Percentiles rank a stretch among this genome's conserved stretches.
phyloP scores from a whole-genome alignment of 2,329 filamentous ascomycete species.

The Elsinoe batatas region DNA sequence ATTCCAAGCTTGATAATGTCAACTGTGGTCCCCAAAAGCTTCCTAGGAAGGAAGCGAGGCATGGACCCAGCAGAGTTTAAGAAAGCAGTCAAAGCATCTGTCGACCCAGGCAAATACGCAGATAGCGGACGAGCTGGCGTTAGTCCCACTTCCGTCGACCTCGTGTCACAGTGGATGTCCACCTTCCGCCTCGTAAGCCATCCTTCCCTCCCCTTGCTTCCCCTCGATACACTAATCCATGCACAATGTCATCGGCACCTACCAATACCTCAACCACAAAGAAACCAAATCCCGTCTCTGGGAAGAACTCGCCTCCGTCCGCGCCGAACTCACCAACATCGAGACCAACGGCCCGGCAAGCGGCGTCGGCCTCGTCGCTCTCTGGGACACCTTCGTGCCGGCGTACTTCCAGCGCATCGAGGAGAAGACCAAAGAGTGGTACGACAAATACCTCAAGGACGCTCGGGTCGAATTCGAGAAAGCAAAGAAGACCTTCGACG shows the following conservation, averaged over 20 bases:
- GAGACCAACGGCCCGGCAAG: background rate
- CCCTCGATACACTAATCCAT: background rate
- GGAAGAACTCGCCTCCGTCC: constrained; percentile 4
- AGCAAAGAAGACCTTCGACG: constrained; percentile 2
- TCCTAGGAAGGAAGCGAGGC: background rate
- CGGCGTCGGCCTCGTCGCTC: background rate
- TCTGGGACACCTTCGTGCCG: background rate
- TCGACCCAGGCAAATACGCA: background rate
- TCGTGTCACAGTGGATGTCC: constrained; percentile 1
- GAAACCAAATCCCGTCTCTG: constrained; percentile 3
- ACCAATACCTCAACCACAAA: constrained; percentile 7
- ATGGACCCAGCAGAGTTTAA: background rate
- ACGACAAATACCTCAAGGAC: background rate
- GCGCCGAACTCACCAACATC: background rate
- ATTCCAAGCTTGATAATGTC: background rate
- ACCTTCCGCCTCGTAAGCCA: background rate
- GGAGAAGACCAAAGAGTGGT: constrained; percentile 5
- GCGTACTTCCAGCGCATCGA: background rate
- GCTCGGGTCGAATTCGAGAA: background rate
- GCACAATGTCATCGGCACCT: background rate
- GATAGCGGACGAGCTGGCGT: background rate
- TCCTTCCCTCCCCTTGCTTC: no score
- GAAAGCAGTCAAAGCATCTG: background rate
- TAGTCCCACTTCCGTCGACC: background rate
- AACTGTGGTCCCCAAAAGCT: background rate